A percentile compares a stretch with the other conserved stretches of the same genome.
Conservation (phyloP, 2,329 filamentous ascomycete genomes). For the Mycosphaerella sp. region DNA sequence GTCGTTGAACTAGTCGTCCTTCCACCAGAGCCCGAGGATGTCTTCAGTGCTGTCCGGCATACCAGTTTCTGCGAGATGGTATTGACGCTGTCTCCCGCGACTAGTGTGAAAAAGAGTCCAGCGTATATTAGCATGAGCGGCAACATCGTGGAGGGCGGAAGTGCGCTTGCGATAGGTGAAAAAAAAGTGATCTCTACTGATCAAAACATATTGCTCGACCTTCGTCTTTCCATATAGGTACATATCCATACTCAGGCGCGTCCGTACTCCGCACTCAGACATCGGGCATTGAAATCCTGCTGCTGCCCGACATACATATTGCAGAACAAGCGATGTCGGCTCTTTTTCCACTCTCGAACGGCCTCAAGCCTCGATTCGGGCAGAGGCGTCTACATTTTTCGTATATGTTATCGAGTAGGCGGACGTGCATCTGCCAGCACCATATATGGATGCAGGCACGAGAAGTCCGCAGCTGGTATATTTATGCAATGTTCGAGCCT, state of each 20-base stretch:
- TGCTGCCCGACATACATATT: not conserved
- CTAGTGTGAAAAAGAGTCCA: not conserved
- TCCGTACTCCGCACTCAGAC: not conserved
- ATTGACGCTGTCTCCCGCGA: conserved; percentile 1
- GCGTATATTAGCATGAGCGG: not conserved
- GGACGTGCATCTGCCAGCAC: not conserved
- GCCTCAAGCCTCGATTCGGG: not conserved
- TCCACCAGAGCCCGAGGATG: not conserved
- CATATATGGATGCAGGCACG: not conserved
- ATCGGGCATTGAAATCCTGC: not conserved
- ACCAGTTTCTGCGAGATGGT: not conserved
- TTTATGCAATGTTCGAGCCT: not conserved
- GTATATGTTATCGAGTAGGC: not conserved
- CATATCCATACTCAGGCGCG: not conserved
- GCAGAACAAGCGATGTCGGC: not conserved
- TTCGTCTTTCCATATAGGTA: not conserved
- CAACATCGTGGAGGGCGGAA: not conserved
- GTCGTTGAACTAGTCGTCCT: conserved; percentile 1
- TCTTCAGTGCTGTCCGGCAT: not conserved
- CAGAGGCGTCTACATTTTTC: not conserved
- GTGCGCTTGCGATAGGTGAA: not conserved
- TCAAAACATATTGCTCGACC: not conserved
- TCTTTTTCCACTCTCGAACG: not conserved
- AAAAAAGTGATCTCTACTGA: not conserved
- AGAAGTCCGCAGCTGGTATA: not conserved